A percentile compares a stretch with the other conserved stretches of the same genome.
Evolutionary conservation across 1,284 basidiomycete genomes (phyloP).

Genomic region (Caloboletus inedulis): DNA sequence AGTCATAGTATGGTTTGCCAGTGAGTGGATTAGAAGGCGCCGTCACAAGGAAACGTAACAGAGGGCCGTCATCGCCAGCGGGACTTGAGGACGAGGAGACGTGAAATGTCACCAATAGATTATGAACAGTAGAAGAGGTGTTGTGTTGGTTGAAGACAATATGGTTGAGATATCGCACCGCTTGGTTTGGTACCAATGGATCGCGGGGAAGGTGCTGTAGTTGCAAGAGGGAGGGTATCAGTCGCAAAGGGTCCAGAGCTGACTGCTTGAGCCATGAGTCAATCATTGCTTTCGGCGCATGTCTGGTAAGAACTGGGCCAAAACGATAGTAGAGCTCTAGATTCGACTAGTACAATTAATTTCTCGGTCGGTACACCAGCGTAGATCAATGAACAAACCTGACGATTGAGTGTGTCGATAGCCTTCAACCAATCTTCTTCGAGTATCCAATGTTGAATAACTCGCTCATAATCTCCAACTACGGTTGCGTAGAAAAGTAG

Average conservation of each 20-base stretch:
- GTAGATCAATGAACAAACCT: constrained; percentile 48
- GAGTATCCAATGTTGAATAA: constrained; percentile 90
- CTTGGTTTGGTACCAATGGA: constrained; percentile 75
- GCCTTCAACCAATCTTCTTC: constrained; percentile 93
- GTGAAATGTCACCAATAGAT: constrained; percentile 88
- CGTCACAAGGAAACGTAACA: constrained; percentile 84
- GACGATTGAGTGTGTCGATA: constrained; percentile 82
- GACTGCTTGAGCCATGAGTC: constrained; percentile 89
- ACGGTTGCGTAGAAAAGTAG: constrained; percentile 87
- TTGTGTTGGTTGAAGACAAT: constrained; percentile 78
- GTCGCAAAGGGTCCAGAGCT: constrained; percentile 74
- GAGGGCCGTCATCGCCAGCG: constrained; percentile 68
- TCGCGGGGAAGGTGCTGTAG: constrained; percentile 69
- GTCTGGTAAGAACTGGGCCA: constrained; percentile 82
- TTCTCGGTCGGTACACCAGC: not conserved
- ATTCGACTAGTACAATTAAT: constrained; percentile 48
- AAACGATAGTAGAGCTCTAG: constrained; percentile 94
- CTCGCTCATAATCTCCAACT: constrained; percentile 79
- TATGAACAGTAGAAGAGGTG: constrained; percentile 87
- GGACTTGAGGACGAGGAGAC: constrained; percentile 46
- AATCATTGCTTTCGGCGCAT: constrained; percentile 85
- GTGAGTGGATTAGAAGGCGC: constrained; percentile 82
- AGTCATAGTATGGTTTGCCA: constrained; percentile 89
- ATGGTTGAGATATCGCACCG: constrained; percentile 84
- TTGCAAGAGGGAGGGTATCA: constrained; percentile 89